Percentiles rank a stretch among this genome's conserved stretches.
phyloP scores from a whole-genome alignment of 192 early-diverging fungal species.

The Umbelopsis isabellina region DNA sequence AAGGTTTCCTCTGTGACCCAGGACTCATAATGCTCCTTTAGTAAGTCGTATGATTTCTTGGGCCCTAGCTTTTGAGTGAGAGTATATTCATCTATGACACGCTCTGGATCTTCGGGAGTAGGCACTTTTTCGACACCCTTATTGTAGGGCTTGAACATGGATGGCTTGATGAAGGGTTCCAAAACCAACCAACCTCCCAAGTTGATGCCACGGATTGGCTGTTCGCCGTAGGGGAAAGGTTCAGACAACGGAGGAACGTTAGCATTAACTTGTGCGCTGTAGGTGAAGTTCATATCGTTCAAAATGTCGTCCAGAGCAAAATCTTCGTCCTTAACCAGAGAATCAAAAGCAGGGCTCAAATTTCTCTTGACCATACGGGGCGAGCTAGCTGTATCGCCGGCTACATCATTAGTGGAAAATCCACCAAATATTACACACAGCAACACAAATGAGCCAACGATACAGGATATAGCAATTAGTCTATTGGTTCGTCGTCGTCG shows the following conservation, averaged over 20 bases:
- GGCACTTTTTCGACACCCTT: slow-evolving; percentile 5
- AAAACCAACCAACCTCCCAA: slow-evolving; percentile 69
- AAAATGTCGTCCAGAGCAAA: neutral
- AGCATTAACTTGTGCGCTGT: slow-evolving; percentile 26
- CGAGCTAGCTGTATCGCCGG: neutral
- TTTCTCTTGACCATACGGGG: neutral
- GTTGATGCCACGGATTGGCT: slow-evolving; percentile 65
- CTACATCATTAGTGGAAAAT: neutral
- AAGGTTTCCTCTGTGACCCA: slow-evolving; percentile 65
- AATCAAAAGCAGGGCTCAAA: neutral
- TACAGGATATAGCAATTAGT: neutral
- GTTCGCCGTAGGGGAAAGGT: slow-evolving; percentile 40
- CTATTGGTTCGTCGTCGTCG: neutral
- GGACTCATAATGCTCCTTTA: slow-evolving; percentile 55
- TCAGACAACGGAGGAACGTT: slow-evolving; percentile 42
- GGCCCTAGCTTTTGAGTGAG: slow-evolving; percentile 57
- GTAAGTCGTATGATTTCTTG: slow-evolving; percentile 38
- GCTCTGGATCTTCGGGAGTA: slow-evolving; percentile 8
- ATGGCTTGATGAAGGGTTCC: slow-evolving; percentile 55
- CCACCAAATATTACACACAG: neutral
- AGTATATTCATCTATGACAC: slow-evolving; percentile 65
- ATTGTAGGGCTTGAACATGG: slow-evolving; percentile 46
- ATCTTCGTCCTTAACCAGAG: neutral
- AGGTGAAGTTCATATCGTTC: neutral
- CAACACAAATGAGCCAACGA: neutral